Evolutionary conservation across 441 rosid species (phyloP), one percentile per base, ranked within the genome.

Genomic region (Biscutella laevigata): DNA sequence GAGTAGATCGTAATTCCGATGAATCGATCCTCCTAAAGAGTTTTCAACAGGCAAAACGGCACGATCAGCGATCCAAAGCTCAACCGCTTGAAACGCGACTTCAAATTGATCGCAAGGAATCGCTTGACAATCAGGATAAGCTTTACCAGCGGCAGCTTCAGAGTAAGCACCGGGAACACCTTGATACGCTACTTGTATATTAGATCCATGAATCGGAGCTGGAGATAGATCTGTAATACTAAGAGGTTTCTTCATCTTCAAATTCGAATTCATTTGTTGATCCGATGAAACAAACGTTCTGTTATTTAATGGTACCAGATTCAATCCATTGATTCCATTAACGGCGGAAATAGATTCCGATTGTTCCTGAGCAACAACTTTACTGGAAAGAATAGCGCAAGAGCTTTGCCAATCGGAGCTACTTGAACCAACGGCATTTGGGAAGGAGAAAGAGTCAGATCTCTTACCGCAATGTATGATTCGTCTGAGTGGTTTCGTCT

Each of bases 61-160:
- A 1, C 98, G 82, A 68, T 87, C 96, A 3, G 95, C 95, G 21
- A 87, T 83, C 98, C 95, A 90, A 4, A 82, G 95, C 90, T 90
- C 98, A 6, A 90, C 96, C 0, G 96, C 92, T 53, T 87, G 86
- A 65, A 90, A 90, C 16, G 95, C 98, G 2, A 83, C 92, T 57
- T 91, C 98, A 7, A 91, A 91, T 59, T 91, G 96, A 56, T 91
- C 96, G 34, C 98, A 90, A 6, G 98, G 98, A n/a, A 87, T 81
- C 11, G 98, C 86, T 66, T 91, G 86, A 33, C 98, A 91, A 28
- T 81, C 74, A 1, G 95, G 90, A 53, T 87, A 91, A 2, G 98
- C 98, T 68, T 87, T 90, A 4, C 96, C 98, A 0, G 96, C 92
- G 0, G 95, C 98, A 4, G 95, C 96, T 64, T 90, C 96, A 0